Percentiles rank a stretch among this genome's conserved stretches.
phyloP scores from a whole-genome alignment of 2,329 filamentous ascomycete species.

The Pseudopithomyces maydicus region DNA sequence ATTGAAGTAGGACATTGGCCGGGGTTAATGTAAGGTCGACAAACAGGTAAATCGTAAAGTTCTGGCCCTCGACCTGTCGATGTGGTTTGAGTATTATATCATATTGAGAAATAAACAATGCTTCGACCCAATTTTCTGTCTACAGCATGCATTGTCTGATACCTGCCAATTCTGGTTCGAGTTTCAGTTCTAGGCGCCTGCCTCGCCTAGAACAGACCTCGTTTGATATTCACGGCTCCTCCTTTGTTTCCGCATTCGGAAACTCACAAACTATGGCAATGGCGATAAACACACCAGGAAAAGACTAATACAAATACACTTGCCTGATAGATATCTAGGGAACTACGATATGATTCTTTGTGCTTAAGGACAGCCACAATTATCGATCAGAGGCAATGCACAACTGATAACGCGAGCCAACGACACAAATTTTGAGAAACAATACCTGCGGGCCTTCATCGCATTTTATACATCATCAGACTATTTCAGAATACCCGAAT shows the following conservation, averaged over 20 bases:
- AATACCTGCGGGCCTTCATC: background rate
- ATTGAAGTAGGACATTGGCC: background rate
- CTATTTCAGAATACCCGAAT: background rate
- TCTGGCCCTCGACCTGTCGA: background rate
- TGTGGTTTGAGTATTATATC: background rate
- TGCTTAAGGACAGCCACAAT: background rate
- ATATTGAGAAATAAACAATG: background rate
- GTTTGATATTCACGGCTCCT: background rate
- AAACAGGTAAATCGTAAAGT: constrained; percentile 1
- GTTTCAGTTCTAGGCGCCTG: constrained; percentile 11
- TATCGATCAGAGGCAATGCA: constrained; percentile 2
- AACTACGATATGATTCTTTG: background rate
- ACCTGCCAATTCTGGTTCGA: constrained; percentile 1
- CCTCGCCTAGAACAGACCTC: background rate
- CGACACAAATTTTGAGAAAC: background rate
- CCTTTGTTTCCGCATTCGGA: constrained; percentile 27
- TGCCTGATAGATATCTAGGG: constrained; percentile 1
- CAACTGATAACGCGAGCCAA: background rate
- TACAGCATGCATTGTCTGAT: background rate
- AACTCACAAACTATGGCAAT: constrained; percentile 8
- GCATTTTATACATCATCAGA: background rate
- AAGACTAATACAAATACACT: background rate
- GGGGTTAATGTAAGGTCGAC: constrained; percentile 4
- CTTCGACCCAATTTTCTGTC: background rate
- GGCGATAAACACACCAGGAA: background rate